Base-by-base conservation (phyloP, 257 asterid genomes). In the Eucommia ulmoides region DNA sequence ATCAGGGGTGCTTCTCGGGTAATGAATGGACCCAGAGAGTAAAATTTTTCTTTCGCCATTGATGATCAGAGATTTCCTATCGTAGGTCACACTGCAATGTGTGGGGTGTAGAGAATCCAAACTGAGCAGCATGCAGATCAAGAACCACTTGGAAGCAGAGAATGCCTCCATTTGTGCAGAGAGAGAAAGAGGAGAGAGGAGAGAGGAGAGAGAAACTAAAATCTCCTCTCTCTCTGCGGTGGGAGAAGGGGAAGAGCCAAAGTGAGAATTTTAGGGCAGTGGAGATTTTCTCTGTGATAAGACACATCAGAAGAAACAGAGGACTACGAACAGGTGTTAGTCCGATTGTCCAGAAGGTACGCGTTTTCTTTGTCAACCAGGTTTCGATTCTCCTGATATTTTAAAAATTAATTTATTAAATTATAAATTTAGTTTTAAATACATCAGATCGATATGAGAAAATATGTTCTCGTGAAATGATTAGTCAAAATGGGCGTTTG, bases 11-110 rank as follows among this genome's bases (percentile, higher is more conserved):
- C 38, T 29, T 29, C 12, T 29, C 12, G 38, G 38, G 12, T 29
- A 29, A 29, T 33, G 93, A 70, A 89, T 83, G 69, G 98, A 89
- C 52, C 96, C 96, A 50, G 94, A 89, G 23, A 89, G 59, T 19
- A 89, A 68, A 41, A 89, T 78, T 65, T 72, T 85, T 65, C 86
- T 82, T 6, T 70, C 76, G 33, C 98, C 96, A 82, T 85, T 68
- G 63, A 89, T 85, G 50, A 78, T 52, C 19, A 89, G 82, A 23
- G 92, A 60, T 52, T 76, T 85, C 17, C 56, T 69, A 42, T 89
- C 98, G 69, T 89, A 89, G n/a, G 75, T 64, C 1, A 89, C 98
- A 60, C 78, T 65, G 72, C 92, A 78, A 49, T 72, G 66, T 24
- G 76, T 58, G 56, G 60, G 6, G 24, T 67, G 58, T 23, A 67